Evolutionary conservation across 2,329 filamentous ascomycete genomes (phyloP).

Genomic region (Ciborinia camelliae): DNA sequence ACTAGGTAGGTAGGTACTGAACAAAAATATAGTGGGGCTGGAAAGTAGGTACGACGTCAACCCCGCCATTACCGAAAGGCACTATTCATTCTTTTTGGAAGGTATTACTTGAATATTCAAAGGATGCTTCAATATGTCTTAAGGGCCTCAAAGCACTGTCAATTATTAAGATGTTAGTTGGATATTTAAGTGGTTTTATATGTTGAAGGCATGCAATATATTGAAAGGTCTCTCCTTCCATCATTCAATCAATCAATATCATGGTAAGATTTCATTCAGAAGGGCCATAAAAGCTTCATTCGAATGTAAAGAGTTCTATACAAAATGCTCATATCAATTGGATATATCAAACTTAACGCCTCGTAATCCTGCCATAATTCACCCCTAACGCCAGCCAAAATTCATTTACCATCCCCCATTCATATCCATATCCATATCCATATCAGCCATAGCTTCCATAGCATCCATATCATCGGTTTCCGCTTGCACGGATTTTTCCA

Average conservation of each 20-base stretch:
- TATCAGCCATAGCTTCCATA: constrained; percentile 60
- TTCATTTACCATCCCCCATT: constrained; percentile 13
- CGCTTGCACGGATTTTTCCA: constrained; percentile 26
- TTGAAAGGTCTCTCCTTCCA: background rate
- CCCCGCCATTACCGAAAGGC: background rate
- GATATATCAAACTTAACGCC: constrained; percentile 15
- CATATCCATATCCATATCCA: constrained; percentile 52
- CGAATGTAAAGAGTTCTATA: background rate
- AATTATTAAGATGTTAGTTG: background rate
- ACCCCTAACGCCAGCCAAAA: constrained; percentile 4
- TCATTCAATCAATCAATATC: background rate
- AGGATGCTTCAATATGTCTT: background rate
- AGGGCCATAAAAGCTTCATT: background rate
- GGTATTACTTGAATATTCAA: background rate
- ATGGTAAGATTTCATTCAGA: background rate
- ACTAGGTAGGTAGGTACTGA: background rate
- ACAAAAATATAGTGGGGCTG: constrained; percentile 13
- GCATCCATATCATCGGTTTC: constrained; percentile 34
- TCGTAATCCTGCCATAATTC: constrained; percentile 10
- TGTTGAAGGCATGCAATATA: background rate
- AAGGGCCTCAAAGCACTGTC: background rate
- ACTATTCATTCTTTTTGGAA: background rate
- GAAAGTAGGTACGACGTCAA: background rate
- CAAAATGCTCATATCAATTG: constrained; percentile 7
- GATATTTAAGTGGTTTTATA: no score